These are phyloP conservation scores for Chytriomyces hyalinus DNA, from an alignment of 192 early-diverging fungal genomes.

Conservation along the genomic window DNA sequence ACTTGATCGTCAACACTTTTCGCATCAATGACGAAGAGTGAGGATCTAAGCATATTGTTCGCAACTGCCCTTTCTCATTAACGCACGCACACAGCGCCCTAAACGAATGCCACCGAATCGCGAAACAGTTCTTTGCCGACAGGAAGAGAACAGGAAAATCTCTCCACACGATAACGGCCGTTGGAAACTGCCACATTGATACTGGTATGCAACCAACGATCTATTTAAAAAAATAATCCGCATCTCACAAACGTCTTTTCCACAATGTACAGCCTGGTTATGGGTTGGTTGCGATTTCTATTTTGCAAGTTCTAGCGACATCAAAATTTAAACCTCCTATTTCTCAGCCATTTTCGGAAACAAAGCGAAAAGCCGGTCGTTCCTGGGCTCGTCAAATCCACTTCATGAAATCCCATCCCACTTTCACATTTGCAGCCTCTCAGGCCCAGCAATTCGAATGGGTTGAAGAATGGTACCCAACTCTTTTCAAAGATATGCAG, in stretches of 20 bases:
- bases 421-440: slow-evolving; percentile 90
- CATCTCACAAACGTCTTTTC: neutral
- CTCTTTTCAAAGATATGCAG: slow-evolving; percentile 77
- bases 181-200: slow-evolving; percentile 86
- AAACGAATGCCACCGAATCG: slow-evolving; percentile 50
- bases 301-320: too few relatives aligned
- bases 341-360: slow-evolving; percentile 96
- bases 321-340: too few relatives aligned
- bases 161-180: slow-evolving; percentile 78
- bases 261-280: slow-evolving; percentile 4
- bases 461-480: slow-evolving; percentile 82
- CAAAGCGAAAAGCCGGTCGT: slow-evolving; percentile 80
- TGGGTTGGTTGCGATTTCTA: neutral
- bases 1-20: slow-evolving; percentile 79
- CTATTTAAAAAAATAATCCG: neutral
- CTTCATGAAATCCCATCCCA: slow-evolving; percentile 85
- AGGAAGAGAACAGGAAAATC: slow-evolving; percentile 56
- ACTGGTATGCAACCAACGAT: slow-evolving; percentile 28
- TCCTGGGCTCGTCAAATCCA: slow-evolving; percentile 49
- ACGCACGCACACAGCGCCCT: slow-evolving; percentile 37
- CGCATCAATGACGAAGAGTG: slow-evolving; percentile 51
- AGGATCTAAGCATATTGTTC: neutral
- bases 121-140: slow-evolving; percentile 68
- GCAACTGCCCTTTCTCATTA: neutral
- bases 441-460: slow-evolving; percentile 98